Conservation (phyloP, 2,329 filamentous ascomycete species). For the Camillea tinctor region DNA sequence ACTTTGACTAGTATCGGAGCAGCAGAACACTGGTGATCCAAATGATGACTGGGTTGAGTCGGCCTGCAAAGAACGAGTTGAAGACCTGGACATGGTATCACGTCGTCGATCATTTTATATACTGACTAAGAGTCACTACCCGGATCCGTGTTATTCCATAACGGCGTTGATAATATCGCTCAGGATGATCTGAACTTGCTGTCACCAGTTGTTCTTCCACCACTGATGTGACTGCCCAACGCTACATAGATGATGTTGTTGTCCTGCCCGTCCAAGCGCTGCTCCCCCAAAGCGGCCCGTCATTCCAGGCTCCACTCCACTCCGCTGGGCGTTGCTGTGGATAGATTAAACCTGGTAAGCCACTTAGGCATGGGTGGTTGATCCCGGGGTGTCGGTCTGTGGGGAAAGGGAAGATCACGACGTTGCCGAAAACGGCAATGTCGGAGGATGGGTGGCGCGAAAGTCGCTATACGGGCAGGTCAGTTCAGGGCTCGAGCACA, state of each 20-base stretch:
- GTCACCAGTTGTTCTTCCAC: conserved; percentile 2
- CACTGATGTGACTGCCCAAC: conserved; percentile 4
- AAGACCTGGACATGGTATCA: neutral
- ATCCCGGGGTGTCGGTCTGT: conserved; percentile 13
- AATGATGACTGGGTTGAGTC: too few species aligned
- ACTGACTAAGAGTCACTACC: neutral
- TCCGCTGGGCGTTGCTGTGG: conserved; percentile 2
- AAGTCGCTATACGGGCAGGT: conserved; percentile 15
- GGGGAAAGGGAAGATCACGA: conserved; percentile 17
- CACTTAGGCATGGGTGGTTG: conserved; percentile 4
- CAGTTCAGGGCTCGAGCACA: conserved; percentile 16
- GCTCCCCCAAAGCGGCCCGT: conserved; percentile 12
- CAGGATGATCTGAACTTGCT: neutral
- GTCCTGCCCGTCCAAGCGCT: neutral
- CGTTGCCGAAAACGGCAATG: conserved; percentile 18
- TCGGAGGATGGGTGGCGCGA: conserved; percentile 14
- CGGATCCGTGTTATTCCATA: neutral
- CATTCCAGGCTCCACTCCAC: conserved; percentile 15
- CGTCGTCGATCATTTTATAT: neutral
- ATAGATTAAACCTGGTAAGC: conserved; percentile 1
- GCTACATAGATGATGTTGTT: too few species aligned
- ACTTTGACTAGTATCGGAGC: neutral
- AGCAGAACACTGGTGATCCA: too few species aligned
- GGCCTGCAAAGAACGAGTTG: too few species aligned
- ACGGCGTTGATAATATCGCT: neutral